A percentile compares a stretch with the other conserved stretches of the same genome.
phyloP scores from a whole-genome alignment of 805 yeast species.

The Maudiozyma bulderi region DNA sequence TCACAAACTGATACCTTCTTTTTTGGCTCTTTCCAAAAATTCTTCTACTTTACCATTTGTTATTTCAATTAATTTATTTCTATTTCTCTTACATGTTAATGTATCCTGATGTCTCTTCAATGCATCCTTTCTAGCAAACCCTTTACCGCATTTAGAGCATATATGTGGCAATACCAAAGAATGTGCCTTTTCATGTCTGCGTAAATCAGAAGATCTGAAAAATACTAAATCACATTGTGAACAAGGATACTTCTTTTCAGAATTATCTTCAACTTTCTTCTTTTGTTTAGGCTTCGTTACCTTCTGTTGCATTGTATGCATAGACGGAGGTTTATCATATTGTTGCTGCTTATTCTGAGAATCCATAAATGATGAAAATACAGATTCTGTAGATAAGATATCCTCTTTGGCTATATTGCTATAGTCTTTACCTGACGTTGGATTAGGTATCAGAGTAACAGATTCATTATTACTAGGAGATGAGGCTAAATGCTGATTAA shows the following conservation, averaged over 20 bases:
- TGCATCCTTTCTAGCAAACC: slow-evolving; percentile 78
- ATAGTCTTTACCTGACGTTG: not conserved
- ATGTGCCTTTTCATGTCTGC: slow-evolving; percentile 70
- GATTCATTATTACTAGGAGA: not conserved
- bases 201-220: slow-evolving; percentile 58
- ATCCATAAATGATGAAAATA: slow-evolving; percentile 5
- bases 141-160: slow-evolving; percentile 69
- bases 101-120: slow-evolving; percentile 68
- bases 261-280: not conserved
- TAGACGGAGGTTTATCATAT: not conserved
- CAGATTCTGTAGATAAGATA: slow-evolving; percentile 3
- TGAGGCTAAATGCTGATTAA: no score
- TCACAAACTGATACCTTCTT: slow-evolving; percentile 20
- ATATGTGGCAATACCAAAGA: slow-evolving; percentile 61
- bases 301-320: not conserved
- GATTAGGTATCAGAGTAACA: slow-evolving; percentile 1
- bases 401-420: slow-evolving; percentile 1
- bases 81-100: slow-evolving; percentile 62
- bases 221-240: slow-evolving; percentile 52
- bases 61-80: slow-evolving; percentile 40
- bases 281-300: not conserved
- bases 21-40: slow-evolving; percentile 23
- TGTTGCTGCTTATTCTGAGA: not conserved
- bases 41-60: slow-evolving; percentile 30
- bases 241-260: slow-evolving; percentile 42